Evolutionary conservation across 192 early-diverging fungal genomes (phyloP).

Genomic region (Umbelopsis sp.): DNA sequence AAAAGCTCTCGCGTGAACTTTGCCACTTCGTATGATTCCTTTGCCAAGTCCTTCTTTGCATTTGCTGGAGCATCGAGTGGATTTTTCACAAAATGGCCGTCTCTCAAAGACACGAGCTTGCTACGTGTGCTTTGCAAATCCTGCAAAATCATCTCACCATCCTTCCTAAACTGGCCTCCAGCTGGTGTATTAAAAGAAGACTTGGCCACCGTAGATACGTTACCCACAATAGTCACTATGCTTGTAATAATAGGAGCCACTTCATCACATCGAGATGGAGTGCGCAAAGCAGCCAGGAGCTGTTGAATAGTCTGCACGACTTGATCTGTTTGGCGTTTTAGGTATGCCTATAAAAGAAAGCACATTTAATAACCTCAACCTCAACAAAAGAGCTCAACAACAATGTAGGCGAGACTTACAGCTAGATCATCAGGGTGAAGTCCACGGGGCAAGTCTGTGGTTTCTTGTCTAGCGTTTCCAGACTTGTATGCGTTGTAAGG

Average conservation of each 20-base stretch:
- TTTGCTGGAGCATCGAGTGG: constrained; percentile 9
- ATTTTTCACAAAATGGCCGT: constrained; percentile 42
- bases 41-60: constrained; percentile 82
- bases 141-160: constrained; percentile 62
- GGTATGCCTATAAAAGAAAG: constrained; percentile 49
- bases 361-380: background rate
- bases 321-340: constrained; percentile 71
- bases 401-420: constrained; percentile 37
- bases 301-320: constrained; percentile 82
- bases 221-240: constrained; percentile 39
- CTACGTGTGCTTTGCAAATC: constrained; percentile 54
- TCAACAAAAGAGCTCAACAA: constrained; percentile 31
- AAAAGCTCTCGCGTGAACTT: constrained; percentile 86
- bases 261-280: constrained; percentile 25
- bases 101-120: constrained; percentile 61
- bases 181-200: constrained; percentile 46
- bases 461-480: background rate
- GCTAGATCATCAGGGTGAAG: background rate
- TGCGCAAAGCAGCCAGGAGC: constrained; percentile 63
- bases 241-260: constrained; percentile 41
- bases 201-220: constrained; percentile 53
- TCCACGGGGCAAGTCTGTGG: background rate
- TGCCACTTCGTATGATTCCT: constrained; percentile 87
- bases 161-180: constrained; percentile 29
- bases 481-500: background rate